phyloP scores from a whole-genome alignment of 768 basidiomycete genomes.

The Amanita pallidorosea region DNA sequence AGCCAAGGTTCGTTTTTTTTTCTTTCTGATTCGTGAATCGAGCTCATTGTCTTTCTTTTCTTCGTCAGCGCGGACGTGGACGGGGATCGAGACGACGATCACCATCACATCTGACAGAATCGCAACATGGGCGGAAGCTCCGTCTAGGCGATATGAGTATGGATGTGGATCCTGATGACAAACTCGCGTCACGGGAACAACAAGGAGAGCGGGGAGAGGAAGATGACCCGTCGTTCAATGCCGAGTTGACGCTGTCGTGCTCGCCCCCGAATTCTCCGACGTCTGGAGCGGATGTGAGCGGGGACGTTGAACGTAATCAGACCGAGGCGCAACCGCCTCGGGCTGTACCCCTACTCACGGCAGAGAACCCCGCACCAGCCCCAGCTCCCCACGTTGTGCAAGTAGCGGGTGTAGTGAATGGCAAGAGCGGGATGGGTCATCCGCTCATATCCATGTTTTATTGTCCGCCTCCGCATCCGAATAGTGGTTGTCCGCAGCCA shows the following conservation, averaged over 20 bases:
- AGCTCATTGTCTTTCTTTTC: neutral
- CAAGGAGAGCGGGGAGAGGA: neutral
- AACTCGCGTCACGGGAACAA: neutral
- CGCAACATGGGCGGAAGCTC: neutral
- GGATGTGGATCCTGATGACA: neutral
- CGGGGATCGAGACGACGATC: neutral
- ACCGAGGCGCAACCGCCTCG: neutral
- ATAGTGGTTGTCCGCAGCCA: neutral
- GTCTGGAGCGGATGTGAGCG: neutral
- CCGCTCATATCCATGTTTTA: conserved; percentile 17
- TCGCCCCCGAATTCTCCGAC: conserved; percentile 9
- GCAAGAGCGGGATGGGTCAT: neutral
- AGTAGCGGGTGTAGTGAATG: neutral
- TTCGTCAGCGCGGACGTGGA: neutral
- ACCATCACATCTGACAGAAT: neutral
- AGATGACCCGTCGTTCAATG: conserved; percentile 25
- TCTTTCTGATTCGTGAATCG: neutral
- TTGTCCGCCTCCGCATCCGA: conserved; percentile 12
- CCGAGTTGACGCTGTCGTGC: conserved; percentile 20
- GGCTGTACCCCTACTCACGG: too few relatives aligned
- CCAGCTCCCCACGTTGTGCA: neutral
- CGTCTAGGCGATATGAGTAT: neutral
- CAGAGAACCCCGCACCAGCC: neutral
- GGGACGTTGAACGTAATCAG: neutral
- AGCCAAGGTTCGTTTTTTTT: neutral